phyloP scores from a whole-genome alignment of 768 basidiomycete species.

The Xerocomellus dryophilus region DNA sequence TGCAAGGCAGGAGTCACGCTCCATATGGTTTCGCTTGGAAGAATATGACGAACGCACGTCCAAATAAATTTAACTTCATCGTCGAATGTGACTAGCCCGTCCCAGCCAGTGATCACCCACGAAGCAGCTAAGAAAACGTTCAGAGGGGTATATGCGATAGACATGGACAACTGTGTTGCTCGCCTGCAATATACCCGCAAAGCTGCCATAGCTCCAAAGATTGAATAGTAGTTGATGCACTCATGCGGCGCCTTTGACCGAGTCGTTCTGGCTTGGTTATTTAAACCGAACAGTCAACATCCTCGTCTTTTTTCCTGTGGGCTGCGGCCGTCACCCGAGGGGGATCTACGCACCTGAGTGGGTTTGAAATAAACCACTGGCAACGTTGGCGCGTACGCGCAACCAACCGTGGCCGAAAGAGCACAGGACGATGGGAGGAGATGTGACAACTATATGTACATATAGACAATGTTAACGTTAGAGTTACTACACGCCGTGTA shows the following conservation, averaged over 20 bases:
- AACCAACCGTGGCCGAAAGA: not conserved
- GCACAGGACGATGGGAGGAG: too few relatives aligned
- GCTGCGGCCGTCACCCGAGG: not conserved
- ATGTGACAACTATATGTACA: too few relatives aligned
- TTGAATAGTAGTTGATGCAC: not conserved
- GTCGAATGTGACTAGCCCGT: conserved; percentile 10
- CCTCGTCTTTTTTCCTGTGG: not conserved
- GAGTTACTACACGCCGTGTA: too few relatives aligned
- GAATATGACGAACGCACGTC: conserved; percentile 18
- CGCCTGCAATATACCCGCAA: conserved; percentile 7
- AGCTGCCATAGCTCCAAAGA: not conserved
- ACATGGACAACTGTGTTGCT: not conserved
- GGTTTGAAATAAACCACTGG: not conserved
- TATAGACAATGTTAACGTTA: too few relatives aligned
- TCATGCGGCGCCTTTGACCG: conserved; percentile 5
- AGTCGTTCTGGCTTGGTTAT: not conserved
- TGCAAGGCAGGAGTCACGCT: not conserved
- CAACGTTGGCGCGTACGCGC: not conserved
- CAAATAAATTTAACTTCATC: conserved; percentile 23
- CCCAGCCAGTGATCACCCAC: conserved; percentile 17
- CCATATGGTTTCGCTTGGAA: not conserved
- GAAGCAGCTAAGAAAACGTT: conserved; percentile 7
- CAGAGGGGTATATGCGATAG: too few relatives aligned
- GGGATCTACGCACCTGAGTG: not conserved
- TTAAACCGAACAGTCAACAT: not conserved